Evolutionary conservation across 345 rosid species (phyloP).

Genomic region (Murraya paniculata): DNA sequence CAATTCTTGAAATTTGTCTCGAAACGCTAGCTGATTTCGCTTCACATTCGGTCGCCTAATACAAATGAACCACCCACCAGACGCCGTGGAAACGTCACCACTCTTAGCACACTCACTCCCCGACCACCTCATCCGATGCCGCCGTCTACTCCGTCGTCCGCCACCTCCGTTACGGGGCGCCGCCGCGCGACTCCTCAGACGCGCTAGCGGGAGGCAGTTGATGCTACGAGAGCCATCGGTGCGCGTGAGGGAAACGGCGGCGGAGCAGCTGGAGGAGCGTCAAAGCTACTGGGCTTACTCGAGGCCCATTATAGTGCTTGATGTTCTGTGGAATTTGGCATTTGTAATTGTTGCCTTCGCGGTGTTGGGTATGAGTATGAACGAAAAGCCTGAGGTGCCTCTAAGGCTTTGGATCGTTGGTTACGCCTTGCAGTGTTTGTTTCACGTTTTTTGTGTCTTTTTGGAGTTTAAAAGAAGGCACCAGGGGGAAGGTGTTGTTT

Average conservation of each 20-base stretch:
- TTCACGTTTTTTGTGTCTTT: constrained; percentile 62
- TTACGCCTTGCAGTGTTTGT: constrained; percentile 60
- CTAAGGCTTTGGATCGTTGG: constrained; percentile 73
- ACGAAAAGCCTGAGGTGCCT: constrained; percentile 62
- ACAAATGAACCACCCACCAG: constrained; percentile 33
- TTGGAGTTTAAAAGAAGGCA: constrained; percentile 52
- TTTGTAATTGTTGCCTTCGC: constrained; percentile 47
- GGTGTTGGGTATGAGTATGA: constrained; percentile 45
- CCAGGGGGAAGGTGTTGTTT: constrained; percentile 20
- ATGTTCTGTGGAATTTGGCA: constrained; percentile 63
- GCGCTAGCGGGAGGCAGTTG: constrained; percentile 73
- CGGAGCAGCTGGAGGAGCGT: constrained; percentile 87
- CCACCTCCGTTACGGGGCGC: constrained; percentile 56
- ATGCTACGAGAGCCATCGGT: constrained; percentile 82
- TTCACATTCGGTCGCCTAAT: background rate
- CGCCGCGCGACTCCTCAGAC: constrained; percentile 69
- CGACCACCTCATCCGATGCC: constrained; percentile 50
- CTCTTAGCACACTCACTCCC: constrained; percentile 41
- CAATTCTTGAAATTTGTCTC: background rate
- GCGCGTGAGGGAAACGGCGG: constrained; percentile 75
- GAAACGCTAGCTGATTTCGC: background rate
- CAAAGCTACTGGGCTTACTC: constrained; percentile 84
- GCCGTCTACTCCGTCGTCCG: constrained; percentile 53
- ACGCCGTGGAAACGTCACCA: constrained; percentile 45
- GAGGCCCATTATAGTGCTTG: constrained; percentile 62